Percentiles rank a stretch among this genome's conserved stretches.
These are phyloP conservation scores for Leucogyrophana mollusca DNA, from an alignment of 768 basidiomycete genomes.

Conservation along the genomic window DNA sequence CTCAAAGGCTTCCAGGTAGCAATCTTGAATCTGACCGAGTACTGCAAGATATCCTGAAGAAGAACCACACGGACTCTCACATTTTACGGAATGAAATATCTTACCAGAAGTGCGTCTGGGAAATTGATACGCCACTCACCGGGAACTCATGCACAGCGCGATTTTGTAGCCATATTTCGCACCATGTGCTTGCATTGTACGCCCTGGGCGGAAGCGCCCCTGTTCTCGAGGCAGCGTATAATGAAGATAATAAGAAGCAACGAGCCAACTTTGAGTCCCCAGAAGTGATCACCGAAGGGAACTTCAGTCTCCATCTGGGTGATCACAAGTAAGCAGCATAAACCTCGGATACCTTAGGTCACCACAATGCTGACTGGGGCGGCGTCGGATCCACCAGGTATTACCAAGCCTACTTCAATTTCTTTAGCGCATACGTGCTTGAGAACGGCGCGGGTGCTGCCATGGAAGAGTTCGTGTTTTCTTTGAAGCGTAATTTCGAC, in stretches of 20 bases:
- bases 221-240: constrained; percentile 24
- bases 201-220: constrained; percentile 21
- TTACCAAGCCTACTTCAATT: constrained; percentile 24
- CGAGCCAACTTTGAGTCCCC: constrained; percentile 24
- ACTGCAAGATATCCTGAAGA: constrained; percentile 36
- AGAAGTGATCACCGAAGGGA: constrained; percentile 17
- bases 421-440: constrained; percentile 18
- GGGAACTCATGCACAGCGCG: too few species aligned
- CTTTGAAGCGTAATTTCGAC: constrained; percentile 23
- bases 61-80: constrained; percentile 48
- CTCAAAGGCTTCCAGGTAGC: constrained; percentile 27
- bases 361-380: neutral
- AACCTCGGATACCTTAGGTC: too few species aligned
- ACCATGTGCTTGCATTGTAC: constrained; percentile 28
- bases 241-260: constrained; percentile 17
- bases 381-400: constrained; percentile 11
- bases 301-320: constrained; percentile 22
- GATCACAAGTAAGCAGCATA: constrained; percentile 21
- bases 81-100: constrained; percentile 44
- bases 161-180: constrained; percentile 24
- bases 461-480: constrained; percentile 30
- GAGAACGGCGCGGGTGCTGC: constrained; percentile 13
- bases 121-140: too few species aligned
- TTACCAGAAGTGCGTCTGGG: constrained; percentile 49
- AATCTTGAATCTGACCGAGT: constrained; percentile 20